Percentiles rank a stretch among this genome's conserved stretches.
Conservation (phyloP, 257 asterid species). For the Ligustrum vulgare region DNA sequence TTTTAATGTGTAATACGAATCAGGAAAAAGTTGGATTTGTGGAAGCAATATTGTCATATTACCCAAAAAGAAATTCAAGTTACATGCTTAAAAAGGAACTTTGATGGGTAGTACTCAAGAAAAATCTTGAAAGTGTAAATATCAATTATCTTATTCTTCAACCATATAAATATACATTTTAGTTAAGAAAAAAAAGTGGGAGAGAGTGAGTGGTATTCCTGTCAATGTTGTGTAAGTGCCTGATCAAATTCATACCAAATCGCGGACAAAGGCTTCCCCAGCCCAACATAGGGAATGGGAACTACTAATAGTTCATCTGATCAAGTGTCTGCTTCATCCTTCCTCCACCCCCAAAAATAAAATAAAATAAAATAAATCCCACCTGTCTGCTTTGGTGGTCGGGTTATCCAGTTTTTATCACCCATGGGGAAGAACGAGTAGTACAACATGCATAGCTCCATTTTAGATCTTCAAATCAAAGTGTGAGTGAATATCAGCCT, state of each 20-base stretch:
- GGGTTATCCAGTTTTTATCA: slow-evolving; percentile 9
- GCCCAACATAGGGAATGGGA: neutral
- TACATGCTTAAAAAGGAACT: neutral
- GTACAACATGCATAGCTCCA: neutral
- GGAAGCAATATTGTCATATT: neutral
- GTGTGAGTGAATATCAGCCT: neutral
- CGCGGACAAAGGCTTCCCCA: neutral
- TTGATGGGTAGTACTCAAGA: neutral
- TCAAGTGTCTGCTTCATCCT: too few species aligned
- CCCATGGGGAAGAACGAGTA: neutral
- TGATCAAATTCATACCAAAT: neutral
- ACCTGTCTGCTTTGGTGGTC: neutral
- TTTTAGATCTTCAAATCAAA: neutral
- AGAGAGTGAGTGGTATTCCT: neutral
- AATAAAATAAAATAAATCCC: too few species aligned
- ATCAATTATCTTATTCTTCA: neutral
- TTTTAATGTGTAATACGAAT: neutral
- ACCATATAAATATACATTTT: neutral
- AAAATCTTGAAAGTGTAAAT: neutral
- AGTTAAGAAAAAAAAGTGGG: neutral
- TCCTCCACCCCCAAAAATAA: too few species aligned
- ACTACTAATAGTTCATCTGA: too few species aligned
- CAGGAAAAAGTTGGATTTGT: neutral
- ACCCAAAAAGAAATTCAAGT: neutral
- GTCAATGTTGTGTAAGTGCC: neutral